Evolutionary conservation across 768 basidiomycete species (phyloP), one percentile per base, ranked within the genome.

Genomic region (Macrolepiota fuliginosa): DNA sequence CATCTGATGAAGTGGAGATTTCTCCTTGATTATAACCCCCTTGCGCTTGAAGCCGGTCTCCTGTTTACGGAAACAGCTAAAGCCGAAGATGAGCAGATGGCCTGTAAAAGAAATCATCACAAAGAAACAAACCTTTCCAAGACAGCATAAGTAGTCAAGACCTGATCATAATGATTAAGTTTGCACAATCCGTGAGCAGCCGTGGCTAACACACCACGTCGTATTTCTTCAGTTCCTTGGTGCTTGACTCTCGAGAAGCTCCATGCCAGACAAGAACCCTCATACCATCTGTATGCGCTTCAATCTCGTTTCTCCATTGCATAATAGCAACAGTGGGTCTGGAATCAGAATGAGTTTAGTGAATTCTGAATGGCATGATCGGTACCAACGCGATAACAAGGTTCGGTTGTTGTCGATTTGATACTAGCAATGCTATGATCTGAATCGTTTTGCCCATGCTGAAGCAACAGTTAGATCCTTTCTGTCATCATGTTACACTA

Each of bases 361-460:
- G 83, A 82, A 57, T 85, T 78, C 11, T 83, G 83, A 50, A 83
- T 76, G 24, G 51, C n/a, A 15, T 15, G 61, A 52, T 54, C 49
- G 39, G 32, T n/a, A 79, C 88, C 64, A 72, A 92, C 90, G 97
- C 97, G 29, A 99, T 83, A 35, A 99, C 92, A 22, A 99, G 83
- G 66, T 95, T 96, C 2, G 95, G 94, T 70, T 85, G 90, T 63
- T 80, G 75, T 52, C 81, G 71, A 68, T 95, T 92, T 1, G 90
- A 86, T 4, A 96, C 85, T 39, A 99, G 80, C 40, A 98, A 80
- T 0, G 95, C 83, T 54, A 99, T 96, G 65, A 95, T 94, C 71
- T 99, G 97, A 62, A 99, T 98, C 0, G 96, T 99, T 74, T 95
- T 94, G 13, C 91, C 91, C 92, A 95, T 94, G 19, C 91, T 90